Conservation (phyloP, 2,329 filamentous ascomycete species). For the Hypomyces rosellus region DNA sequence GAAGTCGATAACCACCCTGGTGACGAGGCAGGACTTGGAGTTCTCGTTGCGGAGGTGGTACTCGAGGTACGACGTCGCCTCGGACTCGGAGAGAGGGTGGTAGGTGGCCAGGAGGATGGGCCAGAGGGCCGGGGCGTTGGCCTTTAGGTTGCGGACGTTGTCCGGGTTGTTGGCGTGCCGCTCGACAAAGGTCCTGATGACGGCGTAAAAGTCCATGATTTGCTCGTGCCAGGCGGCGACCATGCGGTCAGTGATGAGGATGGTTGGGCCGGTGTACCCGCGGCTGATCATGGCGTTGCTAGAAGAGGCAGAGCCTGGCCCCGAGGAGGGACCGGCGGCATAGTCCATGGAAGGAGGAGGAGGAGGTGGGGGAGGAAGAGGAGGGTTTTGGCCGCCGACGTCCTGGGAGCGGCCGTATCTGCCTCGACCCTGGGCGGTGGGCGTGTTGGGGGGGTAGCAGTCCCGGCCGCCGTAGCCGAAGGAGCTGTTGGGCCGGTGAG, state of each 20-base stretch:
- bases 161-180: conserved; percentile 27
- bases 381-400: not conserved
- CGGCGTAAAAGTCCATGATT: conserved; percentile 31
- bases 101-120: conserved; percentile 32
- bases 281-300: conserved; percentile 14
- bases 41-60: conserved; percentile 34
- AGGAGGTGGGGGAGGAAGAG: not conserved
- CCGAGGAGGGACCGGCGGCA: conserved; percentile 8
- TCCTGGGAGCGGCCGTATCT: conserved; percentile 27
- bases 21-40: conserved; percentile 37
- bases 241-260: conserved; percentile 30
- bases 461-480: conserved; percentile 18
- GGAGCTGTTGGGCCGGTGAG: conserved; percentile 15
- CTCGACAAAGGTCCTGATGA: conserved; percentile 32
- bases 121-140: conserved; percentile 29
- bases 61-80: conserved; percentile 36
- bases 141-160: conserved; percentile 20
- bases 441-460: conserved; percentile 26
- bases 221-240: conserved; percentile 30
- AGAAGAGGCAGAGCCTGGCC: not conserved
- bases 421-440: conserved; percentile 19
- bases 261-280: conserved; percentile 19
- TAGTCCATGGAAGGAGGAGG: conserved; percentile 13
- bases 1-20: conserved; percentile 36
- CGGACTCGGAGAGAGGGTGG: conserved; percentile 30